Base-by-base conservation (phyloP, 129 eudicot species). In the Escallonia rubra region DNA sequence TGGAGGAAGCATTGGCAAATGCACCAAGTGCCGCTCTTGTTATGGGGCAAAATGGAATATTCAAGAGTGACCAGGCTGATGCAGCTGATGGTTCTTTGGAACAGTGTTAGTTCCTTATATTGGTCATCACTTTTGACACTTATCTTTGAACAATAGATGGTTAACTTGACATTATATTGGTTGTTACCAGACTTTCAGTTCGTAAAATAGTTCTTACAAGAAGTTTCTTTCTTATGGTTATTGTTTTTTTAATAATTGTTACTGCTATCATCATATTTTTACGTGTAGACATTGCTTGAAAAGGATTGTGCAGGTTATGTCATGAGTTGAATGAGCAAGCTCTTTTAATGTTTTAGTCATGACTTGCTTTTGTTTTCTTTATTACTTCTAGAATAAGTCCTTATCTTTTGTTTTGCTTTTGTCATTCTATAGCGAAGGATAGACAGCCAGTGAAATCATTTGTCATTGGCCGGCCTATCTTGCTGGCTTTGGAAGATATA, bases 401-500 rank as follows among this genome's bases (percentile, higher is more conserved):
- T 50, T 67, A 41, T 62, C 43, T 44, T 10, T 68, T 14, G 46
- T 55, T 57, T 14, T 47, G 38, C 45, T 61, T 5, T 79, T 76
- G 43, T 15, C 54, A 52, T 59, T 11, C 53, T 75, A 61, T 78
- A 89, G 90, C 76, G 66, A 89, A 84, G 68, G 95, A 89, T 45
- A 78, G 64, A 43, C 77, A 80, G 43, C 74, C 88, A 52, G 80
- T 67, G 44, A 93, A 89, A 70, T 84, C 95, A 16, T 44, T 72
- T 71, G 98, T 93, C 46, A 77, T 89, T 82, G 98, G 98, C 43
- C 81, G 96, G 47, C 98, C 98, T 15, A 76, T 93, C 66, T 82
- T 93, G 71, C 95, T 89, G 80, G 98, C 98, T 66, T 75, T 93
- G 80, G 98, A 93, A 85, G 98, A 93, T 78, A 77, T 82, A 61